Conservation (phyloP, 805 yeast genomes). For the Maudiozyma bulderi region DNA sequence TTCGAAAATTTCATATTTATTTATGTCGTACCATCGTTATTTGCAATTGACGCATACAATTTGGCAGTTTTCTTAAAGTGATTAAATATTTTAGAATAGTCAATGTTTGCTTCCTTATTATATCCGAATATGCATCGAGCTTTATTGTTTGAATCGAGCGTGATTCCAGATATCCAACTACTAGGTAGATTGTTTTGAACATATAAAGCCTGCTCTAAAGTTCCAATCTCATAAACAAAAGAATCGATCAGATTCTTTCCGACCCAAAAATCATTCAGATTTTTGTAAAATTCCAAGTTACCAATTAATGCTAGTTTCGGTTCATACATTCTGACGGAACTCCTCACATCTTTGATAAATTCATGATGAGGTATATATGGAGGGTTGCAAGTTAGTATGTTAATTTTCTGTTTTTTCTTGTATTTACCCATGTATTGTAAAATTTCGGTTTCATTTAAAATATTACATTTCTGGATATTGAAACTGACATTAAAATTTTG, state of each 20-base stretch:
- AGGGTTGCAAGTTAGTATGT: conserved; percentile 75
- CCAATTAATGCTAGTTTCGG: conserved; percentile 78
- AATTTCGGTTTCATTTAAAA: neutral
- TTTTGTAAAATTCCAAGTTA: conserved; percentile 56
- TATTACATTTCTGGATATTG: neutral
- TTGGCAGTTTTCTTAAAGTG: conserved; percentile 1
- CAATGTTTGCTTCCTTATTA: conserved; percentile 20
- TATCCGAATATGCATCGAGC: conserved; percentile 61
- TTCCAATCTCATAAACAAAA: conserved; percentile 74
- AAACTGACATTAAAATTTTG: neutral
- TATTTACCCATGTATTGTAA: neutral
- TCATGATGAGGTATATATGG: conserved; percentile 54
- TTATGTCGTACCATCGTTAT: neutral
- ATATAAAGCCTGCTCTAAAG: conserved; percentile 41
- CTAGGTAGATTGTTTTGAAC: conserved; percentile 23
- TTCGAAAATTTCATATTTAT: neutral
- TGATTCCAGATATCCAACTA: conserved; percentile 42
- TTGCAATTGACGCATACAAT: neutral
- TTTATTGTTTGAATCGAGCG: conserved; percentile 42
- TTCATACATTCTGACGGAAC: conserved; percentile 63
- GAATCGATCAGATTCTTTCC: conserved; percentile 30
- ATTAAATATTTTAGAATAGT: conserved; percentile 4
- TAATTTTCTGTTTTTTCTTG: conserved; percentile 19
- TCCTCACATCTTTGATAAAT: conserved; percentile 37
- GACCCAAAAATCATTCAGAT: conserved; percentile 41